Conservation (phyloP, 164 flowering plant genomes). For the Nymphaea colorata region DNA sequence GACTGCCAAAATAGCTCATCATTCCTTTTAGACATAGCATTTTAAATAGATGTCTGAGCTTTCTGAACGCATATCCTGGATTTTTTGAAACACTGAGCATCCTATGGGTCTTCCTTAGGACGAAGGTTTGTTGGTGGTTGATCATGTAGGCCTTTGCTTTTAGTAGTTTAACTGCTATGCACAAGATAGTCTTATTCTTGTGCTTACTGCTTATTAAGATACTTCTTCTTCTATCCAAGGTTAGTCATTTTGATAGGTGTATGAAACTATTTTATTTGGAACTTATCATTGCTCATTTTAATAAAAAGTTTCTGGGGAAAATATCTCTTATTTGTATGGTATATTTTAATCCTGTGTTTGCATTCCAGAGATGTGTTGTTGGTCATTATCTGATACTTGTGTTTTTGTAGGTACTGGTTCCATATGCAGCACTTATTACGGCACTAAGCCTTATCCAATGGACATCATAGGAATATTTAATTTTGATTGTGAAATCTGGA, state of each 20-base stretch:
- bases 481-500: constrained; percentile 47
- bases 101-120: too few species aligned
- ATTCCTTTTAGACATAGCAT: too few species aligned
- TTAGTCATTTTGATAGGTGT: not conserved
- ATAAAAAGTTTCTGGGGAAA: too few species aligned
- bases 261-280: not conserved
- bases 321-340: not conserved
- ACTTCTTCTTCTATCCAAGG: not conserved
- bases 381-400: not conserved
- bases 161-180: not conserved
- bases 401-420: constrained; percentile 47
- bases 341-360: not conserved
- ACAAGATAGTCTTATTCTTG: not conserved
- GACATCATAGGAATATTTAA: constrained; percentile 76
- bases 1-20: too few species aligned
- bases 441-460: constrained; percentile 44
- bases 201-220: not conserved
- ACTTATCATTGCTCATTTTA: too few species aligned
- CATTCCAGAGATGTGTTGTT: not conserved
- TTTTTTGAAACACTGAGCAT: too few species aligned
- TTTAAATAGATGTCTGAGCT: too few species aligned
- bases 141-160: too few species aligned
- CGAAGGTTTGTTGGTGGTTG: too few species aligned
- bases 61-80: too few species aligned
- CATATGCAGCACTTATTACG: constrained; percentile 55